phyloP scores from a whole-genome alignment of 2,329 filamentous ascomycete genomes.

The Calonectria hongkongensis region DNA sequence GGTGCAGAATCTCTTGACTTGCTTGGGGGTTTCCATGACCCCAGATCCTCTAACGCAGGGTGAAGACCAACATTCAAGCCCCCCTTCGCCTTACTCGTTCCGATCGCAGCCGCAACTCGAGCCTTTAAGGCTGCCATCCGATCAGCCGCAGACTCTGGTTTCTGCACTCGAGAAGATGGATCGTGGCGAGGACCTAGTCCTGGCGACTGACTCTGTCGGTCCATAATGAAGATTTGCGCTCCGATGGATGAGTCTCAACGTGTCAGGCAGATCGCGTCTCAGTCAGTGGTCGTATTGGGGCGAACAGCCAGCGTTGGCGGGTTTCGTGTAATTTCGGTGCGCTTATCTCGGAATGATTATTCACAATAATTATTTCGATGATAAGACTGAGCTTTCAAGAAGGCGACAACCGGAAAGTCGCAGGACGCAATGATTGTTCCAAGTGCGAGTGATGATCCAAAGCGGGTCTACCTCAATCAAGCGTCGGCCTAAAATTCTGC shows the following conservation, averaged over 20 bases:
- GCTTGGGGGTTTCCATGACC: conserved; percentile 65
- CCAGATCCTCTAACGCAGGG: conserved; percentile 80
- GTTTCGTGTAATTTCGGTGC: not conserved
- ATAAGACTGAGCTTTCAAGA: not conserved
- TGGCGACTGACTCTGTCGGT: conserved; percentile 69
- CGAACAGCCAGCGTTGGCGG: not conserved
- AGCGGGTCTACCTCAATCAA: conserved; percentile 19
- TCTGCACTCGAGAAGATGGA: conserved; percentile 71
- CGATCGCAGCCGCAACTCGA: conserved; percentile 85
- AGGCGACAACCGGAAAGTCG: not conserved
- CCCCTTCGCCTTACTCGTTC: conserved; percentile 74
- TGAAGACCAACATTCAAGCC: conserved; percentile 86
- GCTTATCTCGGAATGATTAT: not conserved
- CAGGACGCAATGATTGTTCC: not conserved
- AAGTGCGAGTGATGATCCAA: conserved; percentile 9
- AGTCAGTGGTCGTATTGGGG: not conserved
- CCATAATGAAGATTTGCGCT: conserved; percentile 62
- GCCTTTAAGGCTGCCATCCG: conserved; percentile 86
- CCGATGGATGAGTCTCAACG: not conserved
- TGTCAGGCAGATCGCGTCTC: not conserved
- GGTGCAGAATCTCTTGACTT: conserved; percentile 60
- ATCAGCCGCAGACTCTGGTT: conserved; percentile 76
- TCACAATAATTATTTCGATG: not conserved
- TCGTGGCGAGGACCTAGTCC: conserved; percentile 76
- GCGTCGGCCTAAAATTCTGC: conserved; percentile 62